phyloP scores from a whole-genome alignment of 441 rosid species.

The Biscutella laevigata region DNA sequence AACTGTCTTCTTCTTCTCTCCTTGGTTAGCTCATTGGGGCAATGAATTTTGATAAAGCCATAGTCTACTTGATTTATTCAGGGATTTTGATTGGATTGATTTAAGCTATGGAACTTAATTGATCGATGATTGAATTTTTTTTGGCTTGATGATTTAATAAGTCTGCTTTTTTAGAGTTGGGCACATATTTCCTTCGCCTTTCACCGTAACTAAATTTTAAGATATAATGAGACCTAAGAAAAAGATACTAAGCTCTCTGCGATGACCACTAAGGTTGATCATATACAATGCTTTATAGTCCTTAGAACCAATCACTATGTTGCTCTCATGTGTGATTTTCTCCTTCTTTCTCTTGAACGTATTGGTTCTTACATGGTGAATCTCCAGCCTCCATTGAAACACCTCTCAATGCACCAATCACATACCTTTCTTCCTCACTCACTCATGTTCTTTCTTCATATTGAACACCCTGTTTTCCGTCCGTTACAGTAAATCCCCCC shows the following conservation, averaged over 20 bases:
- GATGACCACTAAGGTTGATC: constrained; percentile 72
- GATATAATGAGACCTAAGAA: constrained; percentile 59
- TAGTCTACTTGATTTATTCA: constrained; percentile 28
- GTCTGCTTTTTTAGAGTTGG: not conserved
- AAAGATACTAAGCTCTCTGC: constrained; percentile 82
- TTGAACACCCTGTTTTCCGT: constrained; percentile 68
- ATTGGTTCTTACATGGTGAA: constrained; percentile 51
- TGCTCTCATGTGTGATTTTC: constrained; percentile 82
- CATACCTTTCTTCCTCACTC: constrained; percentile 79
- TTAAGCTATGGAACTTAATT: constrained; percentile 1
- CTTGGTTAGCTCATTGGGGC: constrained; percentile 35
- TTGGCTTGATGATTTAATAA: not conserved
- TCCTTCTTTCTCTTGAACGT: constrained; percentile 50
- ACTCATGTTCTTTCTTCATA: constrained; percentile 72
- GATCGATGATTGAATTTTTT: not conserved
- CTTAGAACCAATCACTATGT: constrained; percentile 72
- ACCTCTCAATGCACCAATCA: constrained; percentile 66
- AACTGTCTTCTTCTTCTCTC: constrained; percentile 26
- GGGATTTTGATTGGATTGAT: constrained; percentile 41
- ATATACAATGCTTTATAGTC: constrained; percentile 84
- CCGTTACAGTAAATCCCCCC: constrained; percentile 91
- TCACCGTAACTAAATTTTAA: no score
- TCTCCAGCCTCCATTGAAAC: constrained; percentile 98
- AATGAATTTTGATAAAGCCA: constrained; percentile 64
- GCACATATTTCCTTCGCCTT: no score